Evolutionary conservation across 2,329 filamentous ascomycete genomes (phyloP), one percentile per base, ranked within the genome.

Genomic region (Neofusicoccum ribis): DNA sequence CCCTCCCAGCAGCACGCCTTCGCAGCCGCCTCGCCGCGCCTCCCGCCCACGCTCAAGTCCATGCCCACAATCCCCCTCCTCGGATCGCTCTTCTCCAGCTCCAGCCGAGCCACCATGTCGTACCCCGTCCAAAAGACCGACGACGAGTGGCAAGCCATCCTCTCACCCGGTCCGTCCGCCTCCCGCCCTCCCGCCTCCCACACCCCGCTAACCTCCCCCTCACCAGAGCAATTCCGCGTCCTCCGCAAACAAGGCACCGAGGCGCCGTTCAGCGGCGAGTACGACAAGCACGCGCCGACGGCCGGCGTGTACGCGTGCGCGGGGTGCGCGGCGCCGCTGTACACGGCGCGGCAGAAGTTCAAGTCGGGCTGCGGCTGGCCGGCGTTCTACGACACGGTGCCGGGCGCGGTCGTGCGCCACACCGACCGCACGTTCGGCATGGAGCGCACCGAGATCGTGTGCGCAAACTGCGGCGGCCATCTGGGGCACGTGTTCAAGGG

Each of bases 361-460:
- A 91, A 91, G 78, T 96, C 91, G 17, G 92, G 93, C 47, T 99
- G 95, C 79, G 95, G 95, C 67, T 99, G 95, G 95, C 95, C 95
- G 0, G 95, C 95, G 12, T 99, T 98, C 80, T 99, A 94, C 76
- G 95, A 99, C 79, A 94, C 90, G 69, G 87, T 99, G 60, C 94
- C 95, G 0, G 93, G 93, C 2, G 94, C 94, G 0, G 92, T 99
- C 12, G 91, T 87, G 41, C 85, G 94, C 68, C 90, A 94, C 73
- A 87, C 88, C 68, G 95, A 99, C 78, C 82, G 80, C 54, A 83
- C 88, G 0, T 85, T 93, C 60, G 94, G 94, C 52, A 96, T 97
- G 91, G 76, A 84, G 74, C 84, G 95, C 70, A 97, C 88, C 14
- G 95, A 99, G 83, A 99, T 99, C 73, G 89, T 96, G 8, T 99